Percentiles rank a stretch among this genome's conserved stretches.
Conservation (phyloP, 78 protist genomes). For the Diacronema lutheri region DNA sequence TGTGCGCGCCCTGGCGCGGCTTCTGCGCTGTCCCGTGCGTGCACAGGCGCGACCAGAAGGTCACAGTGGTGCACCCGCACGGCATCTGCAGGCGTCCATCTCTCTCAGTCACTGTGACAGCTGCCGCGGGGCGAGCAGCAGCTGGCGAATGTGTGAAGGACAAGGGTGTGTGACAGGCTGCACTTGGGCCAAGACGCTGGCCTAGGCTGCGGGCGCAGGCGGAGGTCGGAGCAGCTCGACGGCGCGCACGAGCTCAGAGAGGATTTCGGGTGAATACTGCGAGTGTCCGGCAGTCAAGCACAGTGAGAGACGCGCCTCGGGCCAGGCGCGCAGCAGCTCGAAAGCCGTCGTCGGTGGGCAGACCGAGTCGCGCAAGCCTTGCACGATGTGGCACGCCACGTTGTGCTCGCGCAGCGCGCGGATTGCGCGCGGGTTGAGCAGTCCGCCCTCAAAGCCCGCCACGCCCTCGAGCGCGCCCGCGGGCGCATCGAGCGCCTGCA, state of each 20-base stretch:
- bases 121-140: too few relatives aligned
- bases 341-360: conserved; percentile 33
- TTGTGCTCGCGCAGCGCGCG: neutral
- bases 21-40: too few relatives aligned
- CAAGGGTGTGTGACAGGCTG: too few relatives aligned
- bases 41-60: too few relatives aligned
- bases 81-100: too few relatives aligned
- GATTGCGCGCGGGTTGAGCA: neutral
- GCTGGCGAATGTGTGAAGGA: too few relatives aligned
- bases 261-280: conserved; percentile 7
- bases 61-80: too few relatives aligned
- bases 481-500: neutral
- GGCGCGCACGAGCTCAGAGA: neutral
- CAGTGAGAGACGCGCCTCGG: conserved; percentile 7
- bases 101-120: too few relatives aligned
- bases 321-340: conserved; percentile 25
- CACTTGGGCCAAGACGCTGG: too few relatives aligned
- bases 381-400: neutral
- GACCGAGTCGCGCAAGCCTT: conserved; percentile 16
- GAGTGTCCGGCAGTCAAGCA: conserved; percentile 12
- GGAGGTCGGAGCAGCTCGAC: too few relatives aligned
- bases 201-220: too few relatives aligned
- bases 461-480: neutral
- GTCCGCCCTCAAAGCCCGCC: neutral
- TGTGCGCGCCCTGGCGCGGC: too few relatives aligned